Conservation (phyloP, 768 basidiomycete species). For the Phylloporus scabripes region DNA sequence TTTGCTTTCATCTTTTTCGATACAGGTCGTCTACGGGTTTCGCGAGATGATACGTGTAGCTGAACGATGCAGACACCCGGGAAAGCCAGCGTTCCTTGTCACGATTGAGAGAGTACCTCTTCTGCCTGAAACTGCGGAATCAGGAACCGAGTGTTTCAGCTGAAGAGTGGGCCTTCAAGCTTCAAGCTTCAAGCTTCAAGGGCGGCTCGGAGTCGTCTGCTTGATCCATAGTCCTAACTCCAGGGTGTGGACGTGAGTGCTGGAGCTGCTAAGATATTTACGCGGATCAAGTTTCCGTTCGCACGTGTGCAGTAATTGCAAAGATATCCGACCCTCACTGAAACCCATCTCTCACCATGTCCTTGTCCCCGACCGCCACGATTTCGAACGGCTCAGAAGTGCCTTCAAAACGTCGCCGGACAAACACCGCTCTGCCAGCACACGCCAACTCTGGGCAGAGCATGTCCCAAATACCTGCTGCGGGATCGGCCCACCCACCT, state of each 20-base stretch:
- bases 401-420: slow-evolving; percentile 55
- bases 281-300: neutral
- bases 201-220: no score
- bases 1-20: neutral
- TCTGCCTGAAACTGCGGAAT: no score
- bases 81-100: no score
- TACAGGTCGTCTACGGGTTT: neutral
- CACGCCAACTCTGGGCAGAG: slow-evolving; percentile 13
- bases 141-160: no score
- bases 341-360: slow-evolving; percentile 41
- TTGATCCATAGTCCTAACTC: no score
- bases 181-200: no score
- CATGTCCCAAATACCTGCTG: slow-evolving; percentile 35
- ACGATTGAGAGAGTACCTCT: no score
- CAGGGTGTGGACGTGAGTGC: no score
- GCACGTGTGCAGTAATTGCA: slow-evolving; percentile 12
- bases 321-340: slow-evolving; percentile 3
- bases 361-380: slow-evolving; percentile 58
- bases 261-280: neutral
- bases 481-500: slow-evolving; percentile 25
- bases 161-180: no score
- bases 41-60: no score
- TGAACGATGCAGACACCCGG: no score
- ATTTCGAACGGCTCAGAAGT: slow-evolving; percentile 51
- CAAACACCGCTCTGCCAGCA: slow-evolving; percentile 27